Conservation (phyloP, 2,329 filamentous ascomycete genomes). For the Emmonsiellopsis sp. region DNA sequence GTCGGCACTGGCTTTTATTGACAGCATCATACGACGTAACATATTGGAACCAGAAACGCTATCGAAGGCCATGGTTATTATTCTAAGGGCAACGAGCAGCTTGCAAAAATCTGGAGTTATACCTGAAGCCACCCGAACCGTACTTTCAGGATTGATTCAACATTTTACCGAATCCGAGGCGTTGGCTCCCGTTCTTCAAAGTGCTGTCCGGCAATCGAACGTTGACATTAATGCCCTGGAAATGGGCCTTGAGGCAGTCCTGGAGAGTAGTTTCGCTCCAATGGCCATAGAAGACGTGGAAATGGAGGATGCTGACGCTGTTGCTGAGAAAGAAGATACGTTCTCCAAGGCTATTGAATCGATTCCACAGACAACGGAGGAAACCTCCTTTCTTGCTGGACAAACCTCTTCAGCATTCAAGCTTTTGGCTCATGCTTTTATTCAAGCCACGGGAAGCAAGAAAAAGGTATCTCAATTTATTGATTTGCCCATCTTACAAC, state of each 20-base stretch:
- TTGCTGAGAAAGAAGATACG: conserved; percentile 19
- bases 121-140: conserved; percentile 46
- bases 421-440: conserved; percentile 30
- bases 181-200: conserved; percentile 55
- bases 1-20: conserved; percentile 39
- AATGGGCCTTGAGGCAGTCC: conserved; percentile 61
- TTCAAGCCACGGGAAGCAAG: conserved; percentile 22
- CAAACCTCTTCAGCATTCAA: conserved; percentile 27
- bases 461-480: conserved; percentile 26
- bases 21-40: conserved; percentile 24
- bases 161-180: conserved; percentile 53
- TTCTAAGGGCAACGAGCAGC: conserved; percentile 25
- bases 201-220: conserved; percentile 57
- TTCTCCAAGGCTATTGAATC: conserved; percentile 27
- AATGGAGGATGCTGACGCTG: conserved; percentile 37
- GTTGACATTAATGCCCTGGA: conserved; percentile 68
- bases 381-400: conserved; percentile 30
- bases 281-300: conserved; percentile 42
- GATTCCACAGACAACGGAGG: conserved; percentile 18
- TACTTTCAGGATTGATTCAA: conserved; percentile 59
- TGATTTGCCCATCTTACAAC: conserved; percentile 29
- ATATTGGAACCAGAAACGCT: conserved; percentile 24
- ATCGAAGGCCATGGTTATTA: conserved; percentile 22
- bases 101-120: conserved; percentile 40
- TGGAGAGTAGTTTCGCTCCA: conserved; percentile 50